These are phyloP conservation scores for Cyberlindnera suaveolens DNA, from an alignment of 805 yeast genomes.

Conservation along the genomic window DNA sequence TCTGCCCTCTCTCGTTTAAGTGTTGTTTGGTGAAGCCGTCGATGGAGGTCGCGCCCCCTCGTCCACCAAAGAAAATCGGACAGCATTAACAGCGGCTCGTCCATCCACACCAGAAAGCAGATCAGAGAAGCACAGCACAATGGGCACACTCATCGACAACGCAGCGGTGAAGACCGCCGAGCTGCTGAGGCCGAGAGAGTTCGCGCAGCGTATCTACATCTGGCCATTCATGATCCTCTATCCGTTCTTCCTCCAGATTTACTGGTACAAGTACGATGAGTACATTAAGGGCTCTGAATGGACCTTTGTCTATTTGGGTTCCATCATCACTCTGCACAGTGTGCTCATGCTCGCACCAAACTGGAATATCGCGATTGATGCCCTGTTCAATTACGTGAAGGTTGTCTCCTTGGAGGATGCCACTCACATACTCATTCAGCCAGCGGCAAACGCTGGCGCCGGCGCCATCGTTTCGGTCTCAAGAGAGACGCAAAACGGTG, in stretches of 20 bases:
- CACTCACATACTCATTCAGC: slow-evolving; percentile 63
- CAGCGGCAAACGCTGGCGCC: slow-evolving; percentile 81
- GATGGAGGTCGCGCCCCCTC: too few species aligned
- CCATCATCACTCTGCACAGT: slow-evolving; percentile 66
- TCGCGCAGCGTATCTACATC: slow-evolving; percentile 63
- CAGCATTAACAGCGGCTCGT: too few species aligned
- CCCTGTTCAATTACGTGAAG: slow-evolving; percentile 58
- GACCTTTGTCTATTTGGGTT: slow-evolving; percentile 84
- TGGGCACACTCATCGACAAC: slow-evolving; percentile 51
- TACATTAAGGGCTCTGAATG: slow-evolving; percentile 89
- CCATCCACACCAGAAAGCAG: background rate
- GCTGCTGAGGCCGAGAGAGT: slow-evolving; percentile 63
- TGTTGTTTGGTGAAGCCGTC: too few species aligned
- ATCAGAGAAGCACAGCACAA: slow-evolving; percentile 3
- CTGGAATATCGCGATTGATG: slow-evolving; percentile 75
- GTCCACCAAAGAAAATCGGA: too few species aligned
- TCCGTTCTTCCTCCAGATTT: slow-evolving; percentile 65
- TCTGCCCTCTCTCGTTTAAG: too few species aligned
- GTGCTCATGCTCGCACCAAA: slow-evolving; percentile 86
- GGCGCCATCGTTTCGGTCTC: slow-evolving; percentile 69
- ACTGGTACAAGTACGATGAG: slow-evolving; percentile 61
- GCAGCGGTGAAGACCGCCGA: slow-evolving; percentile 67
- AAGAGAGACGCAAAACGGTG: slow-evolving; percentile 49
- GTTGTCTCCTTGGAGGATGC: slow-evolving; percentile 58
- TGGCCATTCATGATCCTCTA: slow-evolving; percentile 78